A percentile compares a stretch with the other conserved stretches of the same genome.
These are phyloP conservation scores for Fusarium ramigenum DNA, from an alignment of 2,329 filamentous ascomycete genomes.

Conservation along the genomic window DNA sequence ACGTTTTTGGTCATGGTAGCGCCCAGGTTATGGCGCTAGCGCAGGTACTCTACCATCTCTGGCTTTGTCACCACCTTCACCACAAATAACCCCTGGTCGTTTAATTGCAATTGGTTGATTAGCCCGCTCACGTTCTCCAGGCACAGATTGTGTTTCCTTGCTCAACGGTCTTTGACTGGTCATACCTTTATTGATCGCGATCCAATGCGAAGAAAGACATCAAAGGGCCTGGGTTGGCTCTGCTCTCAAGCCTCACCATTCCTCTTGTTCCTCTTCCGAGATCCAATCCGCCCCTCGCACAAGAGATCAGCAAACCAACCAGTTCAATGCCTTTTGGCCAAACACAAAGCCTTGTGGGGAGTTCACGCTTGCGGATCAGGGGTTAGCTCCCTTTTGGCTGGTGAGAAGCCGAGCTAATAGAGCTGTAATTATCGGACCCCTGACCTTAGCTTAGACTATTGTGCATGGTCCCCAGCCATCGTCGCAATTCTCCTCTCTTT, in stretches of 20 bases:
- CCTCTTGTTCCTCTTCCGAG: neutral
- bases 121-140: constrained; percentile 12
- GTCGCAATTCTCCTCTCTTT: constrained; percentile 25
- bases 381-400: constrained; percentile 12
- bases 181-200: neutral
- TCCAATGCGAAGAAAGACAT: constrained; percentile 5
- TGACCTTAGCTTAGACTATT: constrained; percentile 28
- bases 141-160: constrained; percentile 23
- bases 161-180: constrained; percentile 3
- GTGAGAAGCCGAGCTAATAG: neutral
- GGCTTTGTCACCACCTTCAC: constrained; percentile 34
- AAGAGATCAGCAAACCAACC: constrained; percentile 6
- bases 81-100: constrained; percentile 17
- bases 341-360: constrained; percentile 23
- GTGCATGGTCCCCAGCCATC: constrained; percentile 37
- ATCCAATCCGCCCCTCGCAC: constrained; percentile 8
- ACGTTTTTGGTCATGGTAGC: constrained; percentile 9
- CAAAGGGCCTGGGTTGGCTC: constrained; percentile 1
- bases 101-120: constrained; percentile 22
- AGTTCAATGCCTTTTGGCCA: neutral
- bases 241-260: constrained; percentile 21
- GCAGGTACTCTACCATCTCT: constrained; percentile 29
- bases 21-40: constrained; percentile 23
- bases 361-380: constrained; percentile 25
- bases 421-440: constrained; percentile 25